These are phyloP conservation scores for Aspergillus pseudoterreus DNA, from an alignment of 2,329 filamentous ascomycete species.

Conservation along the genomic window DNA sequence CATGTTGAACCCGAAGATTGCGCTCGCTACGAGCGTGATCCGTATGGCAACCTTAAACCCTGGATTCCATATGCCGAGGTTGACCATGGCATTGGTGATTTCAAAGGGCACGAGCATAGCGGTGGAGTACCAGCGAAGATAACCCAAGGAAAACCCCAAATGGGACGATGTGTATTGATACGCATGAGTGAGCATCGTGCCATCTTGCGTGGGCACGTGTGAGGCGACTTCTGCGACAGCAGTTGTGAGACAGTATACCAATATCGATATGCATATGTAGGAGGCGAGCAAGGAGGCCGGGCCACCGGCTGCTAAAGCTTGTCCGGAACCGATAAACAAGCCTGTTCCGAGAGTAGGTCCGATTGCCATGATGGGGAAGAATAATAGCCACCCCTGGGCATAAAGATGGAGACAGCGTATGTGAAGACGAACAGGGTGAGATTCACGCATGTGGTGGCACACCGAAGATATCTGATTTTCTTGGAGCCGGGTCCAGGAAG, in stretches of 20 bases:
- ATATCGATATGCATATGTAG: slow-evolving; percentile 46
- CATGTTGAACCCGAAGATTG: slow-evolving; percentile 51
- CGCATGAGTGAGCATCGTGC: slow-evolving; percentile 38
- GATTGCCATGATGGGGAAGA: slow-evolving; percentile 51
- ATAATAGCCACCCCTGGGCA: slow-evolving; percentile 21
- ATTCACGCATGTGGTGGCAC: background rate
- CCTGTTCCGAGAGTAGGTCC: slow-evolving; percentile 56
- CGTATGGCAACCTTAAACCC: slow-evolving; percentile 37
- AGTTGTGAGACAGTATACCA: slow-evolving; percentile 48
- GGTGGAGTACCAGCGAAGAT: slow-evolving; percentile 45
- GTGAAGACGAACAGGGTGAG: background rate
- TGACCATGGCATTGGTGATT: slow-evolving; percentile 62
- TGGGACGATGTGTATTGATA: slow-evolving; percentile 38
- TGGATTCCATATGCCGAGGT: slow-evolving; percentile 58
- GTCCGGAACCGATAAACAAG: slow-evolving; percentile 53
- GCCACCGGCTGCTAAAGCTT: slow-evolving; percentile 50
- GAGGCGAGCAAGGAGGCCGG: slow-evolving; percentile 51
- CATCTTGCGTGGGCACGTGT: slow-evolving; percentile 35
- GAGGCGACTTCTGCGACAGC: slow-evolving; percentile 37
- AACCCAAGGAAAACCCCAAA: slow-evolving; percentile 36
- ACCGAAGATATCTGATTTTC: too few relatives aligned
- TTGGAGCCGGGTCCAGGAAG: background rate
- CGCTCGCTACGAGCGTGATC: slow-evolving; percentile 53
- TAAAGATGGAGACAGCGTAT: background rate
- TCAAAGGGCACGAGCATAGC: slow-evolving; percentile 52